Base-by-base conservation (phyloP, 768 basidiomycete species). In the Lyophyllum semitale region DNA sequence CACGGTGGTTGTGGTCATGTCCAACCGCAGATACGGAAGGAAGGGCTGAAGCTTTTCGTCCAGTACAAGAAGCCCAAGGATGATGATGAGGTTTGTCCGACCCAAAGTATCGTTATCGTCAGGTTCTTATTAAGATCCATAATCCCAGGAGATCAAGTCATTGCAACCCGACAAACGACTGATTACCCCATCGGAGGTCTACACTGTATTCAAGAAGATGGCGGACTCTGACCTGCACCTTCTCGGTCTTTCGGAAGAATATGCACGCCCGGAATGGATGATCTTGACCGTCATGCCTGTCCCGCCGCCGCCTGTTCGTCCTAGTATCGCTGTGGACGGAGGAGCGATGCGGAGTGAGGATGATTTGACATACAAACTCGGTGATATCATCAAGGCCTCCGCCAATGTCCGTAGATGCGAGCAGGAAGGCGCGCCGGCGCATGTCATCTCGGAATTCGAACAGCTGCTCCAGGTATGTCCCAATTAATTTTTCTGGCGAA, bases 221-320 rank as follows among this genome's bases (percentile, higher is more conserved):
- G 84, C 93, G 7, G 87, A 94, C 57, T 81, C 85, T 12, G 96
- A 98, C 68, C 81, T 98, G 15, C 83, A 87, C 59, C 78, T 95
- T 25, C 84, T 98, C 60, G 97, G 97, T 33, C 84, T 98, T 9
- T 95, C 91, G 25, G 92, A 95, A 54, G 92, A 93, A 68, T 98
- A 97, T 68, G 96, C 97, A 7, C 85, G 95, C 38, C 97, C 97
- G 2, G 94, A 98, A 66, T 99, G 97, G 97, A 98, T 99, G 97
- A 97, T 99, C 61, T 76, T 98, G 38, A 98, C 97, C 0, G 94
- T 98, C 33, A 82, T 98, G 70, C 97, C 97, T 32, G 96, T 99
- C 0, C 97, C 97, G 1, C 97, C 97, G 1, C 96, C 96, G 6
- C 94, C 97, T 8, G 97, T 99, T 51, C 93, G 97, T 46, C 97